Percentiles rank a stretch among this genome's conserved stretches.
These are phyloP conservation scores for Lactifluus echinatus DNA, from an alignment of 768 basidiomycete species.

Conservation along the genomic window DNA sequence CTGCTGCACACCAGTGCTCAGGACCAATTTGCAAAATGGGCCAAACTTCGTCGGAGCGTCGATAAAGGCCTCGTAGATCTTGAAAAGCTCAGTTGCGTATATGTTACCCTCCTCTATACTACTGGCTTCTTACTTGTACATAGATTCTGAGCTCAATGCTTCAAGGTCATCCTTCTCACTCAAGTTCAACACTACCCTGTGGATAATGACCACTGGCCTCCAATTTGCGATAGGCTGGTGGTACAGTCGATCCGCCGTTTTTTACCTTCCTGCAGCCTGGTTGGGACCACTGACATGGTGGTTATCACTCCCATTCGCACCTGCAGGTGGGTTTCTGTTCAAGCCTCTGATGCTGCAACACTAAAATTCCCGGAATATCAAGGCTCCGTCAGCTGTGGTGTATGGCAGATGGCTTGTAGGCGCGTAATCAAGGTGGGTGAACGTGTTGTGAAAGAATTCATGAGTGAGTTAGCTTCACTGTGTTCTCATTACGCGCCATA, in stretches of 20 bases:
- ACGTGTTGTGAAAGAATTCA: constrained; percentile 26
- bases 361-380: constrained; percentile 26
- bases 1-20: constrained; percentile 87
- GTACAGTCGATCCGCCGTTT: constrained; percentile 85
- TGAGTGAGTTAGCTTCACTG: constrained; percentile 1
- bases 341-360: too few relatives aligned
- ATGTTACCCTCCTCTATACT: not conserved
- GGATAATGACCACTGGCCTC: constrained; percentile 79
- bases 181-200: constrained; percentile 66
- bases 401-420: constrained; percentile 94
- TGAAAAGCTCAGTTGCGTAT: constrained; percentile 77
- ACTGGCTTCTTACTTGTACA: not conserved
- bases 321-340: constrained; percentile 65
- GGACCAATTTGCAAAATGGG: constrained; percentile 98
- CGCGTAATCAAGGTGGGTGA: constrained; percentile 76
- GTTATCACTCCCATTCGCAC: constrained; percentile 85
- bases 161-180: constrained; percentile 69
- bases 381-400: constrained; percentile 88
- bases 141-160: constrained; percentile 72
- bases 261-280: constrained; percentile 89
- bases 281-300: constrained; percentile 85
- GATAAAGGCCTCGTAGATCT: constrained; percentile 89
- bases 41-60: constrained; percentile 79
- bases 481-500: not conserved
- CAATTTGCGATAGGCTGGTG: constrained; percentile 86